phyloP scores from a whole-genome alignment of 2,329 filamentous ascomycete genomes.

The Hymenoscyphus albidus region DNA sequence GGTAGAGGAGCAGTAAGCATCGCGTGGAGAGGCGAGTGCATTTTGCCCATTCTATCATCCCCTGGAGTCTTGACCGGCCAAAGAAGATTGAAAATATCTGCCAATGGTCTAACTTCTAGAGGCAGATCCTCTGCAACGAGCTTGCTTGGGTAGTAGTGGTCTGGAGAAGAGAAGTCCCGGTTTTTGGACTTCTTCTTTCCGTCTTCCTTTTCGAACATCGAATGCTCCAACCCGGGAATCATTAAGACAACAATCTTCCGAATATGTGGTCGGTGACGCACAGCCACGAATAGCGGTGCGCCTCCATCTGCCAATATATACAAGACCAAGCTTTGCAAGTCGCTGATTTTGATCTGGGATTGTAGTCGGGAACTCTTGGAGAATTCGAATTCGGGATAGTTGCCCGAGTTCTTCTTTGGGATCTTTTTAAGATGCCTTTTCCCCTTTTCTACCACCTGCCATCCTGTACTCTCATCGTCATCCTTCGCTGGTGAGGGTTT shows the following conservation, averaged over 20 bases:
- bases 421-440: constrained; percentile 60
- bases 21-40: constrained; percentile 83
- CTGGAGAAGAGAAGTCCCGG: constrained; percentile 41
- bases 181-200: constrained; percentile 8
- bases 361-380: constrained; percentile 53
- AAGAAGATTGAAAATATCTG: constrained; percentile 78
- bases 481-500: constrained; percentile 13
- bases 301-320: constrained; percentile 65
- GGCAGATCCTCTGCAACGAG: constrained; percentile 51
- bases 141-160: constrained; percentile 56
- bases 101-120: constrained; percentile 59
- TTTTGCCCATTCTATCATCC: constrained; percentile 72
- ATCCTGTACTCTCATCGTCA: constrained; percentile 36
- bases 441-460: constrained; percentile 49
- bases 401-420: constrained; percentile 50
- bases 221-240: constrained; percentile 86
- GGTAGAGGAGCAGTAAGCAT: constrained; percentile 74
- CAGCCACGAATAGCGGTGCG: constrained; percentile 61
- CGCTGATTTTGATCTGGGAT: constrained; percentile 58
- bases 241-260: constrained; percentile 84
- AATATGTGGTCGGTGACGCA: constrained; percentile 60
- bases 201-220: constrained; percentile 68
- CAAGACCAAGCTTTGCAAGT: constrained; percentile 59
- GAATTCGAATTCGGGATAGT: constrained; percentile 58
- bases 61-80: constrained; percentile 89